These are phyloP conservation scores for Pleurozium schreberi DNA, from an alignment of 225 moss, liverwort and hornwort genomes.

Conservation along the genomic window DNA sequence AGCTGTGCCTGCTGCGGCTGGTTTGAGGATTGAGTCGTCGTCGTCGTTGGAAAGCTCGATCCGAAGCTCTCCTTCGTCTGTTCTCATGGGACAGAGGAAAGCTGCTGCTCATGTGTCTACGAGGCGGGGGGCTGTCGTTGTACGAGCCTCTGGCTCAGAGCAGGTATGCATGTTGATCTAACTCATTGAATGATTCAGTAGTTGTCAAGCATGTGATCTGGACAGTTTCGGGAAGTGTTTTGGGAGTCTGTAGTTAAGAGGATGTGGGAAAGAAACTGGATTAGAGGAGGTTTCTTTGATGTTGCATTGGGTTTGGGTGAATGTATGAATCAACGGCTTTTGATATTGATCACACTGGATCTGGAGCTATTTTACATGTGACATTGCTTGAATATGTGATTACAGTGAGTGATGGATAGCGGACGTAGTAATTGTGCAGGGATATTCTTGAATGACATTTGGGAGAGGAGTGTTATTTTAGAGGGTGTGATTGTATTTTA, in stretches of 20 bases:
- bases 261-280: neutral
- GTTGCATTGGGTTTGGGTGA: neutral
- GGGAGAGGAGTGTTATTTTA: neutral
- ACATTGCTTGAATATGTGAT: neutral
- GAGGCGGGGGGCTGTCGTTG: neutral
- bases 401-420: neutral
- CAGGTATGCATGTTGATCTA: neutral
- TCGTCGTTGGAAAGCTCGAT: neutral
- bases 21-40: neutral
- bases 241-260: neutral
- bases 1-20: conserved; percentile 6
- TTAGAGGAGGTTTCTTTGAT: neutral
- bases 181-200: neutral
- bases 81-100: neutral
- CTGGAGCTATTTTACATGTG: neutral
- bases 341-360: neutral
- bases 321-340: neutral
- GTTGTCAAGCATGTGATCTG: neutral
- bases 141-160: conserved; percentile 3
- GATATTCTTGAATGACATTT: neutral
- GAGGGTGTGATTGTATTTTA: neutral
- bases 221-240: neutral
- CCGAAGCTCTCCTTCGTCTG: neutral
- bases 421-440: neutral
- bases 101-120: neutral